A percentile compares a stretch with the other conserved stretches of the same genome.
phyloP scores from a whole-genome alignment of 2,329 filamentous ascomycete species.

The Aspergillus sp. region DNA sequence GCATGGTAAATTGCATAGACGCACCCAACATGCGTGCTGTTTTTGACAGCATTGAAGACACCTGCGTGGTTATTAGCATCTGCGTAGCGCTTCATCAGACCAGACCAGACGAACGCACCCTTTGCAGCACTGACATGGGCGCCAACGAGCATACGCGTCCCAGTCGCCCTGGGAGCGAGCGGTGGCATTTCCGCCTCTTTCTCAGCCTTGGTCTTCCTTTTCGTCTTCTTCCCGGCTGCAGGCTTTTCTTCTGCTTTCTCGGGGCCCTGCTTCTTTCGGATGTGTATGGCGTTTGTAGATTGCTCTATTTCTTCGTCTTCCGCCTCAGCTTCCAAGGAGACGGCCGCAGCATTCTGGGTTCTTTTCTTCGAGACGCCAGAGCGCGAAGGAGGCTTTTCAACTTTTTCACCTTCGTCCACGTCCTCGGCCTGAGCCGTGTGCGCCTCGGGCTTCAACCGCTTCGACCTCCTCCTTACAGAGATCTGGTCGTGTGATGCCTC shows the following conservation, averaged over 20 bases:
- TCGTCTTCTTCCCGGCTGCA: slow-evolving; percentile 44
- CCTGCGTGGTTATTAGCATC: slow-evolving; percentile 40
- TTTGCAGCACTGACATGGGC: slow-evolving; percentile 87
- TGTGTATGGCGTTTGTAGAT: background rate
- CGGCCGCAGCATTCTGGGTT: too few species aligned
- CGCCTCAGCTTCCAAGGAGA: slow-evolving; percentile 10
- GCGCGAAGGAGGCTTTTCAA: too few species aligned
- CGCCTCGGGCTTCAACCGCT: slow-evolving; percentile 17
- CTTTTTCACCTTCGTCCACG: slow-evolving; percentile 1
- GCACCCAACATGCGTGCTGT: slow-evolving; percentile 64
- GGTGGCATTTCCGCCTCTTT: slow-evolving; percentile 51
- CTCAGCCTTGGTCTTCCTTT: slow-evolving; percentile 46
- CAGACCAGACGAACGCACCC: slow-evolving; percentile 43
- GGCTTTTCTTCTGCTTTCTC: slow-evolving; percentile 11
- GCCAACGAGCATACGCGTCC: slow-evolving; percentile 74
- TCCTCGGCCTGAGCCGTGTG: slow-evolving; percentile 5
- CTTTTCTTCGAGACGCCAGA: too few species aligned
- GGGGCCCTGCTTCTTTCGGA: slow-evolving; percentile 10
- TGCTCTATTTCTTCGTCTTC: slow-evolving; percentile 8
- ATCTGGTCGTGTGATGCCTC: slow-evolving; percentile 10
- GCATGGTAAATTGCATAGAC: slow-evolving; percentile 3
- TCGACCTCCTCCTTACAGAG: slow-evolving; percentile 21
- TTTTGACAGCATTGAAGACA: slow-evolving; percentile 77
- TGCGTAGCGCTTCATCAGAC: slow-evolving; percentile 8
- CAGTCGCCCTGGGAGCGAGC: slow-evolving; percentile 58